phyloP scores from a whole-genome alignment of 805 yeast species.

The Kluyveromyces lactis region DNA sequence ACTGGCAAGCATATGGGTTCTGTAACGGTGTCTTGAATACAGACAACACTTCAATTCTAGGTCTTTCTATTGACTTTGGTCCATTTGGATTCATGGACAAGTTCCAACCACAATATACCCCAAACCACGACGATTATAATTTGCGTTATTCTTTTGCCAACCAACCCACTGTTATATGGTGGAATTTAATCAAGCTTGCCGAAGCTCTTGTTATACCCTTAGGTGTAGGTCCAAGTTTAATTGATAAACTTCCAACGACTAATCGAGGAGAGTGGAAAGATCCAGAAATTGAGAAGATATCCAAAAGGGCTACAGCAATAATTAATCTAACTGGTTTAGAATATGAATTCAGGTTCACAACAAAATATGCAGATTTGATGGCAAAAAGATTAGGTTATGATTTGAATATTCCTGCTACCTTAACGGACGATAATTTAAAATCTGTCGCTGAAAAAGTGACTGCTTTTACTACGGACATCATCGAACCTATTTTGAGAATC shows the following conservation, averaged over 20 bases:
- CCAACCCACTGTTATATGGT: constrained; percentile 83
- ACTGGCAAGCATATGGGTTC: constrained; percentile 89
- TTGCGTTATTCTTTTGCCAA: constrained; percentile 72
- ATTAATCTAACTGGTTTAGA: constrained; percentile 58
- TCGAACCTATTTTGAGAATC: constrained; percentile 55
- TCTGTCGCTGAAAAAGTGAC: constrained; percentile 8
- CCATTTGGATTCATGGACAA: constrained; percentile 89
- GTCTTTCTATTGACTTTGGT: constrained; percentile 86
- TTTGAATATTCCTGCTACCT: constrained; percentile 33
- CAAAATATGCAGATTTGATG: constrained; percentile 48
- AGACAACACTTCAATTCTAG: constrained; percentile 86
- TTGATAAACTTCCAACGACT: constrained; percentile 31
- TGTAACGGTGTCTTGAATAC: constrained; percentile 92
- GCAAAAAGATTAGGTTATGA: constrained; percentile 62
- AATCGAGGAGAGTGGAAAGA: constrained; percentile 34
- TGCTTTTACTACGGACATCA: constrained; percentile 27
- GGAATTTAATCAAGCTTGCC: constrained; percentile 81
- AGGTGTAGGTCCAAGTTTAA: constrained; percentile 55
- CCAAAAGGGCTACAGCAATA: constrained; percentile 53
- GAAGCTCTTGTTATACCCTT: constrained; percentile 75
- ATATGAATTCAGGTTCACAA: constrained; percentile 55
- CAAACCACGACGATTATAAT: constrained; percentile 78
- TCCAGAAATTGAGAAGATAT: constrained; percentile 44
- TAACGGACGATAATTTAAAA: constrained; percentile 16
- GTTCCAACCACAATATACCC: constrained; percentile 73